Percentiles rank a stretch among this genome's conserved stretches.
These are phyloP conservation scores for Fraxinus greggii DNA, from an alignment of 305 asterid genomes.

Conservation along the genomic window DNA sequence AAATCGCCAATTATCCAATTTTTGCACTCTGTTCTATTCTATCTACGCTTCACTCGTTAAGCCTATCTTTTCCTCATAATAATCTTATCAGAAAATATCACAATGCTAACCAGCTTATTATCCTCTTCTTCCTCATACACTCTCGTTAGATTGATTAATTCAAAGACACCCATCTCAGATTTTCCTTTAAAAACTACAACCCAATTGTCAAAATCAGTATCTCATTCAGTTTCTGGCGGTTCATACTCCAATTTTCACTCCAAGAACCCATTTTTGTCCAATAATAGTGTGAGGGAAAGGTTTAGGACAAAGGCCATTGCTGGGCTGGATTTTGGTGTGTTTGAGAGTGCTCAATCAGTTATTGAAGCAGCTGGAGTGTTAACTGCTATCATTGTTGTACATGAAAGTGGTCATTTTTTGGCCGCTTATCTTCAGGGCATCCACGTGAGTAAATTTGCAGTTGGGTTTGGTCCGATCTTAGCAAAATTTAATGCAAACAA, in stretches of 20 bases:
- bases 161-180: conserved; percentile 46
- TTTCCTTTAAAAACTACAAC: conserved; percentile 36
- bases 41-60: conserved; percentile 30
- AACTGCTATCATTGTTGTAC: conserved; percentile 86
- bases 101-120: conserved; percentile 63
- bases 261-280: conserved; percentile 32
- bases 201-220: conserved; percentile 46
- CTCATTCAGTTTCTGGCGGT: conserved; percentile 27
- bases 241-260: conserved; percentile 29
- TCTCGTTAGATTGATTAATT: conserved; percentile 39
- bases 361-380: conserved; percentile 75
- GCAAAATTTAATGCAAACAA: conserved; percentile 80
- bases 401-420: conserved; percentile 86
- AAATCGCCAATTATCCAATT: conserved; percentile 53
- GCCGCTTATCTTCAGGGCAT: conserved; percentile 95
- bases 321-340: conserved; percentile 64
- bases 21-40: conserved; percentile 20
- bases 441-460: conserved; percentile 93
- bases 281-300: conserved; percentile 31
- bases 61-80: conserved; percentile 24
- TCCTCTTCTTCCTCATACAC: conserved; percentile 52
- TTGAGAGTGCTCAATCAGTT: conserved; percentile 78
- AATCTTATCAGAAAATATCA: conserved; percentile 20
- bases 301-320: conserved; percentile 48
- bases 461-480: conserved; percentile 95